A percentile compares a stretch with the other conserved stretches of the same genome.
Conservation (phyloP, 495 filamentous ascomycete genomes). For the Daldinia grandis region DNA sequence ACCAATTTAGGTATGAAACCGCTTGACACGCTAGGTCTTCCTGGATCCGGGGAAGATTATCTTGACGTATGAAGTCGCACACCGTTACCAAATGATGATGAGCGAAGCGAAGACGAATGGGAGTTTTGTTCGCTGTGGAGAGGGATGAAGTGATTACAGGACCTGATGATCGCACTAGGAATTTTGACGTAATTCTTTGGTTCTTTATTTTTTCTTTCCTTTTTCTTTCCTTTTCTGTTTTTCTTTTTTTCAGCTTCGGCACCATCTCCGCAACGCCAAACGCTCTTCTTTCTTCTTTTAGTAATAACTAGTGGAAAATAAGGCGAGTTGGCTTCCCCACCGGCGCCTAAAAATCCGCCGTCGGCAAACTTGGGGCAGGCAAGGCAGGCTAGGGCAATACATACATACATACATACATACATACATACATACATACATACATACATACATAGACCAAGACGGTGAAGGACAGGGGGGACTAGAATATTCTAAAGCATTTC, state of each 20-base stretch:
- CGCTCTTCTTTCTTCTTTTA: conserved; percentile 7
- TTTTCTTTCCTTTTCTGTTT: conserved; percentile 26
- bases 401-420: no score
- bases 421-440: no score
- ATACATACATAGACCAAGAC: conserved; percentile 14
- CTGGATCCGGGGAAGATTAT: conserved; percentile 44
- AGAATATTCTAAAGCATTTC: conserved; percentile 45
- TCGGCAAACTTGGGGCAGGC: conserved; percentile 20
- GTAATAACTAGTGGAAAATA: conserved; percentile 19
- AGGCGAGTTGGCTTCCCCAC: conserved; percentile 31
- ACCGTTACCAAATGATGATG: conserved; percentile 42
- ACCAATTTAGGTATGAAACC: conserved; percentile 22
- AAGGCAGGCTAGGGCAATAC: conserved; percentile 7
- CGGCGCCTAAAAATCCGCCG: conserved; percentile 23
- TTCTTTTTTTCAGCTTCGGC: conserved; percentile 27
- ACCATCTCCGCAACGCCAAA: conserved; percentile 29
- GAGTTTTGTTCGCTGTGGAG: conserved; percentile 32
- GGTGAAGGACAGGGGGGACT: conserved; percentile 27
- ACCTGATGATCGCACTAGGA: conserved; percentile 42
- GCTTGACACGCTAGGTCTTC: conserved; percentile 27
- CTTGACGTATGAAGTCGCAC: conserved; percentile 40
- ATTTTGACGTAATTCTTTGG: conserved; percentile 44
- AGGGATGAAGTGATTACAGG: conserved; percentile 35
- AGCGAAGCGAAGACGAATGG: conserved; percentile 35
- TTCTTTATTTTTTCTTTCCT: conserved; percentile 10